These are phyloP conservation scores for Thozetella sp. DNA, from an alignment of 495 filamentous ascomycete genomes.

Conservation along the genomic window DNA sequence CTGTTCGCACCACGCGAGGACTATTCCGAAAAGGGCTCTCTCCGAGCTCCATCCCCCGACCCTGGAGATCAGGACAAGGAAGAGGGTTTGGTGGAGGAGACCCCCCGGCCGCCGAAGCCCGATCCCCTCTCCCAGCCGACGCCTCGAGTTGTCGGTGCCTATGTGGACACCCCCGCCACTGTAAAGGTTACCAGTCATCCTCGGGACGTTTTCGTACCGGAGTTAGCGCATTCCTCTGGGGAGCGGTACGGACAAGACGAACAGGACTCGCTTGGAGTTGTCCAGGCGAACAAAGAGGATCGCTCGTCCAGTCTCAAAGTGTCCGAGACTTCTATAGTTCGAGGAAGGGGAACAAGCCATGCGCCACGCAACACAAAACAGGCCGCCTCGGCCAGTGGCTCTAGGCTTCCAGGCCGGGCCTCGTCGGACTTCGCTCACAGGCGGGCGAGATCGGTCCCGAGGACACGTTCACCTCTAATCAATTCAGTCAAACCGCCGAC, in stretches of 20 bases:
- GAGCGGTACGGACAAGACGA: neutral
- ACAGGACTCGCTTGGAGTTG: neutral
- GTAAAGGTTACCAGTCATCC: slow-evolving; percentile 30
- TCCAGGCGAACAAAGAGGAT: neutral
- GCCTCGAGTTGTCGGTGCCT: slow-evolving; percentile 51
- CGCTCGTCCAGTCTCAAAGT: neutral
- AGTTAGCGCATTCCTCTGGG: neutral
- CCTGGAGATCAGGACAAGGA: slow-evolving; percentile 23
- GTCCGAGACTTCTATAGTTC: neutral
- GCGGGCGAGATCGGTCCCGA: slow-evolving; percentile 31
- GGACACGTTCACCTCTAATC: slow-evolving; percentile 32
- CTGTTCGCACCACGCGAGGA: slow-evolving; percentile 55
- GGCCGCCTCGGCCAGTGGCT: slow-evolving; percentile 15
- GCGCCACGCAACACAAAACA: slow-evolving; percentile 11
- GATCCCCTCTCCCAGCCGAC: slow-evolving; percentile 52
- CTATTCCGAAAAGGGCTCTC: slow-evolving; percentile 53
- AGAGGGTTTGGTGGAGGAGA: slow-evolving; percentile 30
- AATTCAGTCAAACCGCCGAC: slow-evolving; percentile 50
- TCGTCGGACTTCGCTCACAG: slow-evolving; percentile 24
- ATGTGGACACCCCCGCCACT: slow-evolving; percentile 51
- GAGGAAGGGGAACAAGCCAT: slow-evolving; percentile 3
- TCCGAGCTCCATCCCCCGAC: slow-evolving; percentile 46
- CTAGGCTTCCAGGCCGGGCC: slow-evolving; percentile 18
- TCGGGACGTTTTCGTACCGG: neutral
- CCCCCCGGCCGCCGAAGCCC: slow-evolving; percentile 38